Base-by-base conservation (phyloP, 331 rosid species). In the Dryas integrifolia region DNA sequence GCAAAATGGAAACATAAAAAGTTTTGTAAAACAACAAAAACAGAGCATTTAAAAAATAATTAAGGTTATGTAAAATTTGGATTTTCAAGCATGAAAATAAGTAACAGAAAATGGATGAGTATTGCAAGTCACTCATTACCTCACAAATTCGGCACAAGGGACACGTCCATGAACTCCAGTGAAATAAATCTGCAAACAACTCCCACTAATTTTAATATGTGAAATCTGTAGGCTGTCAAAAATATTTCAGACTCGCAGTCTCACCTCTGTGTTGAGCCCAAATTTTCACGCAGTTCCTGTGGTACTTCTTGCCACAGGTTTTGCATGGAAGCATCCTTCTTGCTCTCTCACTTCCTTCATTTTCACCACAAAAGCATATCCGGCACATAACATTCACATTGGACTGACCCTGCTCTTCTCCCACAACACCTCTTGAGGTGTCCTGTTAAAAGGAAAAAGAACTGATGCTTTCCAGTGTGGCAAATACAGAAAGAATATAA, bases 161-260 rank as follows among this genome's bases (percentile, higher is more conserved):
- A 50, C 99, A 95, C 11, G 96, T 88, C 99, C 99, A 95, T 21
- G 99, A 92, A 82, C 97, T 95, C 99, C 99, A 95, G 67, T 95
- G 97, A 82, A 95, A 95, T 47, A 92, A 81, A 83, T 95, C 99
- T 95, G 88, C 66, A 75, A 65, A 63, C 45, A 74, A 61, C 26
- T 62, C 13, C 77, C 72, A 35, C 9, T 65, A 24, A 38, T 76
- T 48, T 78, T 65, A 58, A 75, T 10, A 78, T 2, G n/a, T 9
- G 18, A 48, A 77, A 80, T 57, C 40, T 39, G 52, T 7, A 81
- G 65, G 13, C 16, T 57, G 3, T 21, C 9, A 16, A 39, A 14
- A 30, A 64, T 12, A 13, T 50, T 38, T 14, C 5, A 50, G 62
- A 18, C 14, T 75, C 64, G 21, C 58, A 16, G 47, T 45, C 79